Evolutionary conservation across 306 rosid genomes (phyloP).

Genomic region (Cucurbita argyrosperma): DNA sequence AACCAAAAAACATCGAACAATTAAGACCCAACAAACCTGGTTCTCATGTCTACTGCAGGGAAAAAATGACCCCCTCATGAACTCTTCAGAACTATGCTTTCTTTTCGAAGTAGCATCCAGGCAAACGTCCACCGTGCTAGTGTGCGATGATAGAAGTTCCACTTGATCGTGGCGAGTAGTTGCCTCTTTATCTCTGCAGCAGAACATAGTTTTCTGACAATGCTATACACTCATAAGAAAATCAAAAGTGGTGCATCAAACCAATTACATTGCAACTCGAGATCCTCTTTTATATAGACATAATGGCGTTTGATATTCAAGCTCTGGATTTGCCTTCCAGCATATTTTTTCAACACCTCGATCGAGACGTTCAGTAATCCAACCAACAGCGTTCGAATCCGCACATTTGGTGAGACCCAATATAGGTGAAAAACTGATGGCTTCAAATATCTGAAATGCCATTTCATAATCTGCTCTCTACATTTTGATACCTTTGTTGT

Average conservation of each 20-base stretch:
- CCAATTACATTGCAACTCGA: conserved; percentile 34
- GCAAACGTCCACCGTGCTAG: conserved; percentile 31
- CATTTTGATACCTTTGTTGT: conserved; percentile 9
- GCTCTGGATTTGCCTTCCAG: conserved; percentile 39
- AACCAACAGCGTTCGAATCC: conserved; percentile 50
- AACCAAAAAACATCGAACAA: neutral
- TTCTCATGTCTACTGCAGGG: conserved; percentile 55
- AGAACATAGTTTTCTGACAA: conserved; percentile 6
- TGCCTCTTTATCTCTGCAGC: conserved; percentile 33
- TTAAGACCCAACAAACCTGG: conserved; percentile 38
- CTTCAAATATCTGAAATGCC: conserved; percentile 15
- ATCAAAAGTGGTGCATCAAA: conserved; percentile 14
- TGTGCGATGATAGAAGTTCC: conserved; percentile 44
- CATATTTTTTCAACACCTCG: conserved; percentile 48
- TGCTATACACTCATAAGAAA: neutral
- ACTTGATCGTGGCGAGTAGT: conserved; percentile 33
- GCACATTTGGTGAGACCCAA: conserved; percentile 50
- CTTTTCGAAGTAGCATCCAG: conserved; percentile 57
- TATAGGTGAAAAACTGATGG: conserved; percentile 18
- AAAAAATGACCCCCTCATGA: conserved; percentile 43
- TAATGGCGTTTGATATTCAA: conserved; percentile 27
- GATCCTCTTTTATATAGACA: conserved; percentile 59
- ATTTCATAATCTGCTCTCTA: conserved; percentile 11
- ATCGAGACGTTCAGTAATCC: conserved; percentile 41
- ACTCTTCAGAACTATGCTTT: conserved; percentile 51